These are phyloP conservation scores for Mortierella hygrophila DNA, from an alignment of 192 early-diverging fungal genomes.

Conservation along the genomic window DNA sequence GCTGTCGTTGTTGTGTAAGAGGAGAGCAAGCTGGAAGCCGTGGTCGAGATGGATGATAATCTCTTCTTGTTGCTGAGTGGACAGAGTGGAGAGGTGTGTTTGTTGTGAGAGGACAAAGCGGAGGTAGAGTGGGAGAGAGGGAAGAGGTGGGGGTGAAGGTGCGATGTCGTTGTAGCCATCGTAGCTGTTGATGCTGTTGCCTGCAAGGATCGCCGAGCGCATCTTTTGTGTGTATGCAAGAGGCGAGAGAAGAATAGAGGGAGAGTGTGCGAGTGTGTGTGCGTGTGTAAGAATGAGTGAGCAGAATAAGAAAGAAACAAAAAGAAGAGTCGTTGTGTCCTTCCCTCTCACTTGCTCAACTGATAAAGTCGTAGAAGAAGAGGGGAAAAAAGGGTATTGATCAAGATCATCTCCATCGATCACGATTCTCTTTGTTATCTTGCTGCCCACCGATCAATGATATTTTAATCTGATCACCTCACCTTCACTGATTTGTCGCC, in stretches of 20 bases:
- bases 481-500: too few relatives aligned
- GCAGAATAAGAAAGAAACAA: too few relatives aligned
- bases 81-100: background rate
- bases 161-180: background rate
- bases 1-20: background rate
- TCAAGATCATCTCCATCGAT: too few relatives aligned
- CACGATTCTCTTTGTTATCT: too few relatives aligned
- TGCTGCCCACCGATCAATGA: too few relatives aligned
- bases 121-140: background rate
- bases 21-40: background rate
- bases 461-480: too few relatives aligned
- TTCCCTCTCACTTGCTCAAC: too few relatives aligned
- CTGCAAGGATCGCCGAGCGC: background rate
- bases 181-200: background rate
- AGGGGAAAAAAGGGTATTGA: too few relatives aligned
- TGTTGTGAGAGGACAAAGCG: background rate
- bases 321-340: too few relatives aligned
- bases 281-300: too few relatives aligned
- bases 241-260: background rate
- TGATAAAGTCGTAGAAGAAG: too few relatives aligned
- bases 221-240: background rate
- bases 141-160: too few relatives aligned
- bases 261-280: background rate
- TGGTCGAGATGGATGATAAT: background rate
- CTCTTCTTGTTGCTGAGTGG: background rate